phyloP scores from a whole-genome alignment of 2,329 filamentous ascomycete species.

The Anisogramma anomala region DNA sequence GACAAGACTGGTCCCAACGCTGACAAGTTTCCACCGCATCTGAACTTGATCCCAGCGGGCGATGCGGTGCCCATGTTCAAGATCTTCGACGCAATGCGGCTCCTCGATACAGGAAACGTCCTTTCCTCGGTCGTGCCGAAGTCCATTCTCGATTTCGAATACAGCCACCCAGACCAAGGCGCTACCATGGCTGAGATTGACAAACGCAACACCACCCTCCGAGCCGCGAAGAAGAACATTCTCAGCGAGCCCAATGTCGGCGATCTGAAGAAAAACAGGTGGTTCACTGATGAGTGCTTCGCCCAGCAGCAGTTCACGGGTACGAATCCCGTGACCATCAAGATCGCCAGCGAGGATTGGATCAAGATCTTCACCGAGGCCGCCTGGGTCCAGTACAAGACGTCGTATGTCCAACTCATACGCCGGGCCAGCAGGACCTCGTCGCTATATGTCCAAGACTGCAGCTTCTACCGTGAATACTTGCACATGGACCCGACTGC shows the following conservation, averaged over 20 bases:
- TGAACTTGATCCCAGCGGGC: not conserved
- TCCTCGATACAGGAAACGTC: not conserved
- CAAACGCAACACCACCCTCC: not conserved
- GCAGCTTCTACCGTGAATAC: slow-evolving; percentile 31
- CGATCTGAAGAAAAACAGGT: slow-evolving; percentile 21
- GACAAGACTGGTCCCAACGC: not conserved
- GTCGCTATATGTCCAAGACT: slow-evolving; percentile 32
- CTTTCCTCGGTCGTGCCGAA: not conserved
- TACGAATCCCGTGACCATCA: slow-evolving; percentile 33
- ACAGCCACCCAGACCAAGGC: slow-evolving; percentile 1
- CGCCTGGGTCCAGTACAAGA: slow-evolving; percentile 21
- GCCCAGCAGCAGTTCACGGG: slow-evolving; percentile 34
- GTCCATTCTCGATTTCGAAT: slow-evolving; percentile 1
- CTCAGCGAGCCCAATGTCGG: slow-evolving; percentile 1
- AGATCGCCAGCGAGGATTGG: slow-evolving; percentile 25
- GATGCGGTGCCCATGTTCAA: not conserved
- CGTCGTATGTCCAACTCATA: slow-evolving; percentile 14
- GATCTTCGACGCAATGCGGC: not conserved
- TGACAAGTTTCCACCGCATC: not conserved
- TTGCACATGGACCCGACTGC: slow-evolving; percentile 22
- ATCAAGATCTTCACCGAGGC: slow-evolving; percentile 25
- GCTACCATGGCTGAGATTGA: not conserved
- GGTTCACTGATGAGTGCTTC: slow-evolving; percentile 32
- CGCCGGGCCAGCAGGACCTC: slow-evolving; percentile 6
- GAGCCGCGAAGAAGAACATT: slow-evolving; percentile 3